Conservation (phyloP, 2,329 filamentous ascomycete genomes). For the Penicillium sp. region DNA sequence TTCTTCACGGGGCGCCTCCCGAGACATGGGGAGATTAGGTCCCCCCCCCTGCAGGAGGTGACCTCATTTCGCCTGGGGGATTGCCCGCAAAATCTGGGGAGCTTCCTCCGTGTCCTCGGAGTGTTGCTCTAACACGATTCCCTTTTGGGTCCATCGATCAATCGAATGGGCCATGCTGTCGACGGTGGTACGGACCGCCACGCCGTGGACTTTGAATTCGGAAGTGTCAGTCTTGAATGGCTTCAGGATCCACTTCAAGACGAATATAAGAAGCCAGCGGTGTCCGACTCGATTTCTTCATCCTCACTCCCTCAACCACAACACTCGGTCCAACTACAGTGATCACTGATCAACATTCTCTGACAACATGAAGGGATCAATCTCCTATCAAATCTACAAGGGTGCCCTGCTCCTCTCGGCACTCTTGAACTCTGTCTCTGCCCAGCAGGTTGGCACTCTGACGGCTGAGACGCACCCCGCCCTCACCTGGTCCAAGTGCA, state of each 20-base stretch:
- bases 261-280: slow-evolving; percentile 16
- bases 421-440: slow-evolving; percentile 26
- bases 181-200: slow-evolving; percentile 18
- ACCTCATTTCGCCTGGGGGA: slow-evolving; percentile 5
- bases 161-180: background rate
- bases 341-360: background rate
- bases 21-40: slow-evolving; percentile 2
- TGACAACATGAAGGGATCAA: slow-evolving; percentile 12
- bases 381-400: slow-evolving; percentile 17
- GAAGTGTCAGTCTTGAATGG: background rate
- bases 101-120: slow-evolving; percentile 27
- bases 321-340: background rate
- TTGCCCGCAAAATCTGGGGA: slow-evolving; percentile 3
- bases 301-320: slow-evolving; percentile 3
- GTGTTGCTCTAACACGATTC: slow-evolving; percentile 9
- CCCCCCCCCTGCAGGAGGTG: slow-evolving; percentile 3
- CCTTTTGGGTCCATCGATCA: slow-evolving; percentile 14
- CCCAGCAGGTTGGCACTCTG: slow-evolving; percentile 37
- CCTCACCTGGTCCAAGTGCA: slow-evolving; percentile 58
- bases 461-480: slow-evolving; percentile 49
- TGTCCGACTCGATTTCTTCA: background rate
- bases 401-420: slow-evolving; percentile 33
- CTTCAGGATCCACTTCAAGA: slow-evolving; percentile 2
- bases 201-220: slow-evolving; percentile 6
- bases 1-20: slow-evolving; percentile 1